phyloP scores from a whole-genome alignment of 106 monocot species.

The Alisma plantagoaquatica region DNA sequence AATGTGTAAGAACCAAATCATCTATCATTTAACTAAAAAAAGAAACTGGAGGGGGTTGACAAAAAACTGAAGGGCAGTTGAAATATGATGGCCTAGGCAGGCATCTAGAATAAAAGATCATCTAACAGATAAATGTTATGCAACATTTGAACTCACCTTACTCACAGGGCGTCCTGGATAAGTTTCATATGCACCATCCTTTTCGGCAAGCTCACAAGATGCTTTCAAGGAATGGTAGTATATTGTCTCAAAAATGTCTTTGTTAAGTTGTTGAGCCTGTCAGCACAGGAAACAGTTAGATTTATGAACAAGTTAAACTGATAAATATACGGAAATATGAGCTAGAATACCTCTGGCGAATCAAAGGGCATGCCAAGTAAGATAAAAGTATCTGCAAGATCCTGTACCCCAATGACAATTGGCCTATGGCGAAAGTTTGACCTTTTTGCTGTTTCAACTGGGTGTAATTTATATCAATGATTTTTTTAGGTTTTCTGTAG shows the following conservation, averaged over 20 bases:
- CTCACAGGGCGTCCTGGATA: too few species aligned
- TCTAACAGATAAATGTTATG: not conserved
- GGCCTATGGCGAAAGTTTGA: constrained; percentile 20
- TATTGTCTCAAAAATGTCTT: too few species aligned
- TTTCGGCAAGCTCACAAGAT: too few species aligned
- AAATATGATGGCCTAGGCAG: not conserved
- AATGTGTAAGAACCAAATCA: too few species aligned
- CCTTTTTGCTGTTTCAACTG: constrained; percentile 8
- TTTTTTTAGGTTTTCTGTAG: constrained; percentile 16
- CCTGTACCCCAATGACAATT: constrained; percentile 87
- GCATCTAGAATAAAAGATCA: not conserved
- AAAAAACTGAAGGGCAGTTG: not conserved
- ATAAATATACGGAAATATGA: too few species aligned
- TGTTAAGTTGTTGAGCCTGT: too few species aligned
- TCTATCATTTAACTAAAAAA: too few species aligned
- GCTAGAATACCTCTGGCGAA: constrained; percentile 58
- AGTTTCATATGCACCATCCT: too few species aligned
- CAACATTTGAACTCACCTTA: not conserved
- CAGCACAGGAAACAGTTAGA: too few species aligned
- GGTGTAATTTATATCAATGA: constrained; percentile 14
- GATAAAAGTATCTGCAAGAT: constrained; percentile 82
- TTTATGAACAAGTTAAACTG: too few species aligned
- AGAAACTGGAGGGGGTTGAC: not conserved
- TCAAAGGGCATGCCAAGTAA: constrained; percentile 94
- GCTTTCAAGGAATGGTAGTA: too few species aligned